These are phyloP conservation scores for Verbascum thapsus DNA, from an alignment of 257 asterid species.

Conservation along the genomic window DNA sequence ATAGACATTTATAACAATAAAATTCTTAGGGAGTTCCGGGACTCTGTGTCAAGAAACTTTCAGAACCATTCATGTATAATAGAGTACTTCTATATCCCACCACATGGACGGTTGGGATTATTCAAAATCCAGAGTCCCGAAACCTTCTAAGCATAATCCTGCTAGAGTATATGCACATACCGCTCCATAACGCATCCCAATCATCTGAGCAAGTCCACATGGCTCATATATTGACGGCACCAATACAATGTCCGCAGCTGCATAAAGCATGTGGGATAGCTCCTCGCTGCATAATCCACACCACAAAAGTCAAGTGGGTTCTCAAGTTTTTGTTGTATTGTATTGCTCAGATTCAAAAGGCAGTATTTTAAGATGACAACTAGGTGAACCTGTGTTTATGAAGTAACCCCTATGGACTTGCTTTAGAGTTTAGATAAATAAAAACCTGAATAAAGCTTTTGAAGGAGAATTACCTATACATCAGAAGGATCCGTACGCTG, in stretches of 20 bases:
- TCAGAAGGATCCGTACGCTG: constrained; percentile 76
- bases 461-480: constrained; percentile 59
- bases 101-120: too few species aligned
- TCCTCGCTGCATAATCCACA: constrained; percentile 69
- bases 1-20: background rate
- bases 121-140: too few species aligned
- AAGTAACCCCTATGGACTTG: too few species aligned
- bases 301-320: constrained; percentile 6
- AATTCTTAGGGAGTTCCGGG: too few species aligned
- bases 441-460: constrained; percentile 6
- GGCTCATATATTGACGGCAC: constrained; percentile 96
- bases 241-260: constrained; percentile 91
- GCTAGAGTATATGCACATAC: constrained; percentile 44
- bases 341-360: background rate
- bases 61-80: too few species aligned
- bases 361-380: too few species aligned
- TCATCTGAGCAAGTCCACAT: constrained; percentile 91
- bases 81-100: too few species aligned
- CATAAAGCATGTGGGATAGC: constrained; percentile 90
- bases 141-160: background rate
- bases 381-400: too few species aligned
- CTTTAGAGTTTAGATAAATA: background rate
- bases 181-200: constrained; percentile 95
- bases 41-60: too few species aligned
- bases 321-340: background rate